A percentile compares a stretch with the other conserved stretches of the same genome.
These are phyloP conservation scores for Elaeagnus macrophylla DNA, from an alignment of 306 rosid genomes.

Conservation along the genomic window DNA sequence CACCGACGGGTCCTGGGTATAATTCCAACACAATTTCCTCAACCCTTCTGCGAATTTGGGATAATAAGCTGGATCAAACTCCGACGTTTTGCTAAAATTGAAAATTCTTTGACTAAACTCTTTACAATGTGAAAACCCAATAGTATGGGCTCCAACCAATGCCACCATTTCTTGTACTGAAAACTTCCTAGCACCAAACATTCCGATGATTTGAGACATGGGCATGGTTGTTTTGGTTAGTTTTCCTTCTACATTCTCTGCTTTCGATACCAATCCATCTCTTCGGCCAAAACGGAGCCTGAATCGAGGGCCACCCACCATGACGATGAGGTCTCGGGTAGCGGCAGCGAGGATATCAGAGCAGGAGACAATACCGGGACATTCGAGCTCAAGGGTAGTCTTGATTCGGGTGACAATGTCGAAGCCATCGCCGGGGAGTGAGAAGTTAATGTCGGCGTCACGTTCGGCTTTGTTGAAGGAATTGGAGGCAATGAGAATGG, in stretches of 20 bases:
- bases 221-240: conserved; percentile 31
- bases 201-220: conserved; percentile 17
- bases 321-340: conserved; percentile 22
- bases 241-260: neutral
- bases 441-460: conserved; percentile 47
- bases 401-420: conserved; percentile 31
- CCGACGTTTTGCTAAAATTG: conserved; percentile 25
- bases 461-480: conserved; percentile 46
- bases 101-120: conserved; percentile 29
- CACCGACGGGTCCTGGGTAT: conserved; percentile 12
- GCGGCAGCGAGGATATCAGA: conserved; percentile 32
- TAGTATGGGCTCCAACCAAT: conserved; percentile 33
- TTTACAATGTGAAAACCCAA: conserved; percentile 41
- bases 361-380: conserved; percentile 39
- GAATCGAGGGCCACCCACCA: conserved; percentile 33
- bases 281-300: conserved; percentile 25
- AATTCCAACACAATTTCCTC: conserved; percentile 28
- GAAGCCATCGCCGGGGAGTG: conserved; percentile 51
- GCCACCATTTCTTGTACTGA: conserved; percentile 37
- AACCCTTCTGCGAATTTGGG: conserved; percentile 28
- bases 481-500: conserved; percentile 34
- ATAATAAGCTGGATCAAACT: conserved; percentile 21
- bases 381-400: conserved; percentile 28
- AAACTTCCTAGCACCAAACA: conserved; percentile 21
- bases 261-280: conserved; percentile 25